phyloP scores from a whole-genome alignment of 768 basidiomycete genomes.

The Leccinum variicolor region DNA sequence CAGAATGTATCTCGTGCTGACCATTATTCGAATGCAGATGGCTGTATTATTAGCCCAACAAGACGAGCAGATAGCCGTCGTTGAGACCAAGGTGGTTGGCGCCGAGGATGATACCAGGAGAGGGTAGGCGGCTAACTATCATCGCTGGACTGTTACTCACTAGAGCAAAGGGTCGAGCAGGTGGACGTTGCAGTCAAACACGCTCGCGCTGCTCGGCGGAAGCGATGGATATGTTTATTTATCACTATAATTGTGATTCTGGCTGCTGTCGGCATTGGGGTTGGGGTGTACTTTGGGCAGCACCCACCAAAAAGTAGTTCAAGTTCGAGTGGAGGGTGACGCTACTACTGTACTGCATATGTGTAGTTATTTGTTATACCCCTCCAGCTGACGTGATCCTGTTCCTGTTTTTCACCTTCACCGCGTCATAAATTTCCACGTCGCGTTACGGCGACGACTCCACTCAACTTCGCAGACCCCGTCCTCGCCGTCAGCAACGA shows the following conservation, averaged over 20 bases:
- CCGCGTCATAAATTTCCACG: constrained; percentile 19
- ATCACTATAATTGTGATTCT: constrained; percentile 57
- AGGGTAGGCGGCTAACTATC: constrained; percentile 47
- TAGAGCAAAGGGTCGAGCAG: constrained; percentile 42
- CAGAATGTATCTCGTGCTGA: neutral
- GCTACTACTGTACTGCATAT: too few relatives aligned
- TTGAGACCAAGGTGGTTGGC: constrained; percentile 59
- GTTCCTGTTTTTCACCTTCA: constrained; percentile 12
- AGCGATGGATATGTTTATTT: constrained; percentile 84
- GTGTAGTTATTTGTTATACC: neutral
- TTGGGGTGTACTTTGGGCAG: constrained; percentile 28
- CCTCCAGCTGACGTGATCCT: constrained; percentile 20
- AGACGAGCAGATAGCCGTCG: constrained; percentile 63
- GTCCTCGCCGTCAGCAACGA: constrained; percentile 12
- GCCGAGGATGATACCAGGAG: constrained; percentile 68
- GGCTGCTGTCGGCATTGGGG: constrained; percentile 34
- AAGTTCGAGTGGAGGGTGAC: neutral
- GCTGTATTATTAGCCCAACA: constrained; percentile 75
- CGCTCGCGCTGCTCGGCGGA: constrained; percentile 69
- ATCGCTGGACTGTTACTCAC: neutral
- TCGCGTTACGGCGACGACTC: too few relatives aligned
- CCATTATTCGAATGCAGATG: constrained; percentile 50
- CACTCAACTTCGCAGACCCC: neutral
- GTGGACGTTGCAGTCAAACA: constrained; percentile 66
- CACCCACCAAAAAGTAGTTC: neutral